phyloP scores from a whole-genome alignment of 805 yeast species.

The Lipomyces sp. region DNA sequence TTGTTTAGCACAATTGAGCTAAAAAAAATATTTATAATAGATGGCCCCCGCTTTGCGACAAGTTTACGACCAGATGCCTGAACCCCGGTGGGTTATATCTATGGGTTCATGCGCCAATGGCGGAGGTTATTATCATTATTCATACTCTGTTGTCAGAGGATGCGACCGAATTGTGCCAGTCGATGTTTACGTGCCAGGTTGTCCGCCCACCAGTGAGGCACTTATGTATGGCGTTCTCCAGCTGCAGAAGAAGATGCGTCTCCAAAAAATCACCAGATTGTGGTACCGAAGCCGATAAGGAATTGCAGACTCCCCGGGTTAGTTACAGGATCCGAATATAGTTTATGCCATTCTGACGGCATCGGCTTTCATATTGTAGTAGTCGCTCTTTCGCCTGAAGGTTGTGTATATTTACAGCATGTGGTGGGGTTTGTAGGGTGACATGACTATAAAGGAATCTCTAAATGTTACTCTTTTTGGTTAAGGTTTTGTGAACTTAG shows the following conservation, averaged over 20 bases:
- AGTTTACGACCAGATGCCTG: conserved; percentile 93
- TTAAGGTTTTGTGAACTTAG: background rate
- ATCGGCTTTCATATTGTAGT: too few relatives aligned
- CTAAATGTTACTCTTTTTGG: background rate
- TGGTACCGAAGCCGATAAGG: conserved; percentile 38
- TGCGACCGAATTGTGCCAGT: conserved; percentile 89
- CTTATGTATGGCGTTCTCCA: conserved; percentile 89
- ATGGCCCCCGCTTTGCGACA: conserved; percentile 94
- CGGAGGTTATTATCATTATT: conserved; percentile 90
- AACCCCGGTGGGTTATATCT: conserved; percentile 91
- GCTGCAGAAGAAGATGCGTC: conserved; percentile 87
- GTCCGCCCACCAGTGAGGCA: conserved; percentile 92
- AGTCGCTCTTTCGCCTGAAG: background rate
- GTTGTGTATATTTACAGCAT: background rate
- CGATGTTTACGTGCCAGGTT: conserved; percentile 89
- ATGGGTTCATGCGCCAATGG: conserved; percentile 96
- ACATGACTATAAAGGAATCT: too few relatives aligned
- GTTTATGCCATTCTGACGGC: background rate
- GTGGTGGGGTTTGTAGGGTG: too few relatives aligned
- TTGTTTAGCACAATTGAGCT: background rate
- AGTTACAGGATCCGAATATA: background rate
- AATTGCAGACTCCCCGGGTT: background rate
- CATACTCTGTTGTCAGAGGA: conserved; percentile 86
- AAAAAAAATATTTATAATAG: conserved; percentile 24
- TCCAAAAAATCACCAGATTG: conserved; percentile 76